Conservation (phyloP, 805 yeast genomes). For the Cyberlindnera lachancei region DNA sequence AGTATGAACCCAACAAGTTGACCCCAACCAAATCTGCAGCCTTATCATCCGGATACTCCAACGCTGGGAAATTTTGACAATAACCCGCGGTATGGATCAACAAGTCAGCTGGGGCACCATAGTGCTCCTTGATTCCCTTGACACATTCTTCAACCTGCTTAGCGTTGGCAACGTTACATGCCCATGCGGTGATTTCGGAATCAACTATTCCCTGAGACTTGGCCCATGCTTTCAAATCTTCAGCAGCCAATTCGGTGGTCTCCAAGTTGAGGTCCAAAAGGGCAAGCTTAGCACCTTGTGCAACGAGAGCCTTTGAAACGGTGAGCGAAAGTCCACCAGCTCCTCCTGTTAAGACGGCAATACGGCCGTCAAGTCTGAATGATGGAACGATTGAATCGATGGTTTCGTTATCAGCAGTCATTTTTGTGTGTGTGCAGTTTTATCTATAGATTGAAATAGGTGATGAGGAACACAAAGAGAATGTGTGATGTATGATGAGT, state of each 20-base stretch:
- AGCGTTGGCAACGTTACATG: constrained; percentile 66
- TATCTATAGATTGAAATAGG: no score
- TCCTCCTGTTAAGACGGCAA: constrained; percentile 74
- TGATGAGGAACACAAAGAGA: no score
- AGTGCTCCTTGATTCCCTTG: constrained; percentile 44
- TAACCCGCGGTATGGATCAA: constrained; percentile 79
- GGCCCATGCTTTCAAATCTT: constrained; percentile 41
- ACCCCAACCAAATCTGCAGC: constrained; percentile 65
- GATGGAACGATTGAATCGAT: constrained; percentile 36
- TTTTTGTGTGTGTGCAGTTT: constrained; percentile 1
- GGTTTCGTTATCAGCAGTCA: constrained; percentile 16
- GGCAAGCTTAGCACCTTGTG: constrained; percentile 74
- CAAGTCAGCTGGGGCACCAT: constrained; percentile 54
- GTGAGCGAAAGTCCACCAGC: constrained; percentile 72
- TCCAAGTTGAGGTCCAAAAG: constrained; percentile 61
- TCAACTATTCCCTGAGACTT: constrained; percentile 26
- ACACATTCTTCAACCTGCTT: constrained; percentile 50
- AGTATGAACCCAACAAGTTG: constrained; percentile 67
- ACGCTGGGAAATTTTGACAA: constrained; percentile 74
- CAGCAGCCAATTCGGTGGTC: constrained; percentile 49
- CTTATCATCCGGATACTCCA: constrained; percentile 64
- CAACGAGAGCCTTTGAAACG: constrained; percentile 56
- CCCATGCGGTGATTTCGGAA: constrained; percentile 50
- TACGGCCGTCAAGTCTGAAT: constrained; percentile 62
- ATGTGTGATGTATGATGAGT: no score